phyloP scores from a whole-genome alignment of 176 grass and related monocot species.

The Oryza punctata region DNA sequence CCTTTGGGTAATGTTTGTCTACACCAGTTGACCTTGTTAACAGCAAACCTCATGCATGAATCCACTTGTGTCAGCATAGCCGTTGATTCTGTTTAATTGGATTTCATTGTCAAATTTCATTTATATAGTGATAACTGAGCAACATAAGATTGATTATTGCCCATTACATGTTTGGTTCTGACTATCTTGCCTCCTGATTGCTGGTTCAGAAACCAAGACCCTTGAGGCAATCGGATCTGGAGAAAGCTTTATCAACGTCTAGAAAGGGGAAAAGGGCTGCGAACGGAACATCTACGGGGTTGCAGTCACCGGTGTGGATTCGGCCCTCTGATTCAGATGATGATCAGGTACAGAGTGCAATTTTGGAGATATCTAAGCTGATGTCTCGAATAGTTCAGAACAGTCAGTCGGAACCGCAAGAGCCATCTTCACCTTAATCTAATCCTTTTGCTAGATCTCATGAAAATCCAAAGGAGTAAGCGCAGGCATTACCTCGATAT shows the following conservation, averaged over 20 bases:
- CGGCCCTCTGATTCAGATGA: conserved; percentile 68
- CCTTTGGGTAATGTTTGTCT: background rate
- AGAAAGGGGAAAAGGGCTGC: conserved; percentile 66
- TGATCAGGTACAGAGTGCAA: conserved; percentile 81
- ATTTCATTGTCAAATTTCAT: background rate
- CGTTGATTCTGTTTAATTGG: background rate
- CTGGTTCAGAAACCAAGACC: conserved; percentile 71
- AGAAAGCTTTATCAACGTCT: conserved; percentile 69
- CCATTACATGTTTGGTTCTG: conserved; percentile 2
- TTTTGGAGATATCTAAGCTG: conserved; percentile 95
- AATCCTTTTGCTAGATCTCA: conserved; percentile 60
- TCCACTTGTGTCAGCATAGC: background rate
- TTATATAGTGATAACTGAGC: conserved; percentile 2
- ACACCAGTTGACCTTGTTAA: background rate
- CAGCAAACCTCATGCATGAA: background rate
- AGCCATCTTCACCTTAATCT: conserved; percentile 67
- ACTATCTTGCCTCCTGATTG: conserved; percentile 3
- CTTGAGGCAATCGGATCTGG: conserved; percentile 72
- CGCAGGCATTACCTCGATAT: conserved; percentile 37
- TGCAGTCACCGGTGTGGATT: conserved; percentile 62
- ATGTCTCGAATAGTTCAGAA: conserved; percentile 87
- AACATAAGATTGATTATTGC: background rate
- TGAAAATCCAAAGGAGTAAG: conserved; percentile 56
- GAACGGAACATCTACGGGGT: conserved; percentile 23
- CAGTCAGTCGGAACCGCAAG: conserved; percentile 75